Conservation (phyloP, 768 basidiomycete genomes). For the Tylopilus sp. region DNA sequence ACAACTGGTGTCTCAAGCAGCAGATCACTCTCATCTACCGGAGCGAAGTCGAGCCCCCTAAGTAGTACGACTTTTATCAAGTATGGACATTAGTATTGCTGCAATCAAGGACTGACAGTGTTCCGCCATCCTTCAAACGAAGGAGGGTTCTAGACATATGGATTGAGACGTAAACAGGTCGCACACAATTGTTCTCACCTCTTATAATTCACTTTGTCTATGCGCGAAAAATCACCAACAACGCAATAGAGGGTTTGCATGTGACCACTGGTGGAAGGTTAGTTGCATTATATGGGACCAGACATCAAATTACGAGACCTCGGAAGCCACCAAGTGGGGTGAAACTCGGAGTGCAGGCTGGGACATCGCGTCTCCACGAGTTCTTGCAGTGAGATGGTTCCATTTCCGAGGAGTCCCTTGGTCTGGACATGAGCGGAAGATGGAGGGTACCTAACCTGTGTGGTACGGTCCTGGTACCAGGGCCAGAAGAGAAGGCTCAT, state of each 20-base stretch:
- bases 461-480: conserved; percentile 11
- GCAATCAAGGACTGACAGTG: conserved; percentile 25
- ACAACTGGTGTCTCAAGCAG: conserved; percentile 26
- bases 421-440: conserved; percentile 19
- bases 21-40: conserved; percentile 23
- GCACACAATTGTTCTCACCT: conserved; percentile 16
- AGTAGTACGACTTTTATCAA: neutral
- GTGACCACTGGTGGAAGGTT: conserved; percentile 26
- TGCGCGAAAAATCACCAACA: conserved; percentile 30
- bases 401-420: conserved; percentile 6
- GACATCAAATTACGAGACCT: conserved; percentile 17
- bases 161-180: conserved; percentile 7
- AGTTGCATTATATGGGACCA: conserved; percentile 7
- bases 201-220: conserved; percentile 30
- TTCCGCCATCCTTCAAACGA: conserved; percentile 31
- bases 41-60: conserved; percentile 34
- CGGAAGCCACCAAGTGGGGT: conserved; percentile 33
- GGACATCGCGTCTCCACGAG: conserved; percentile 32
- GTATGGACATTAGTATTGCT: neutral
- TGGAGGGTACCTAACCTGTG: conserved; percentile 21
- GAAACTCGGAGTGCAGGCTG: conserved; percentile 26
- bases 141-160: conserved; percentile 22
- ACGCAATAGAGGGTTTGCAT: conserved; percentile 33
- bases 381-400: conserved; percentile 24
- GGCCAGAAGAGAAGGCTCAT: conserved; percentile 24